Evolutionary conservation across 305 asterid species (phyloP), one percentile per base, ranked within the genome.

Genomic region (Lippia alba): DNA sequence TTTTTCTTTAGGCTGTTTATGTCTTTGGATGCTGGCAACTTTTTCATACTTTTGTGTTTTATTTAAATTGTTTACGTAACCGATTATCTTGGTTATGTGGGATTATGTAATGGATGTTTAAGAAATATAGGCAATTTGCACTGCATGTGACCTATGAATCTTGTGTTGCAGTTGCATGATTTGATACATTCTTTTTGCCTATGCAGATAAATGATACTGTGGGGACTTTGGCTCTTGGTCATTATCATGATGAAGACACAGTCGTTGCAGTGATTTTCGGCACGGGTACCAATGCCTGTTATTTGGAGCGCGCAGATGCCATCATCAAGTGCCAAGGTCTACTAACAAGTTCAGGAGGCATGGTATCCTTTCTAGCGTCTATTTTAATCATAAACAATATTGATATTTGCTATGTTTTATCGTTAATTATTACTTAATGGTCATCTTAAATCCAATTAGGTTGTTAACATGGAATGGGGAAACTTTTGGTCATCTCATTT

Each of bases 211-310:
- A 90, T 30, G 97, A 92, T 73, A 87, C 91, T 11, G 96, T 92
- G 69, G 97, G 95, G 59, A 89, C 98, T 17, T 78, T 92, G 81
- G 91, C 98, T 65, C 87, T 92, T 44, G 85, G 97, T 19, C 91
- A 92, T 82, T 92, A 87, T 75, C 84, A 87, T n/a, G 96, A 92
- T 63, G 90, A 89, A 80, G 98, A 92, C 82, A 87, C 97, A 5
- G 93, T 90, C 48, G 95, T 87, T 65, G 95, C 97, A 20, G 98
- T 92, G 72, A 82, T 84, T 49, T 74, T 92, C 58, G 98, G 97
- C 66, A 92, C 96, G n/a, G 98, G 96, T 69, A 89, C 98, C 30
- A 92, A 92, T 73, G 98, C 98, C 62, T 92, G 97, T 76, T 92
- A 92, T 82, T 75, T 92, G 84, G 98, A 92, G 84, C 87, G 87